phyloP scores from a whole-genome alignment of 2,329 filamentous ascomycete genomes.

The Pseudocercospora ulei region DNA sequence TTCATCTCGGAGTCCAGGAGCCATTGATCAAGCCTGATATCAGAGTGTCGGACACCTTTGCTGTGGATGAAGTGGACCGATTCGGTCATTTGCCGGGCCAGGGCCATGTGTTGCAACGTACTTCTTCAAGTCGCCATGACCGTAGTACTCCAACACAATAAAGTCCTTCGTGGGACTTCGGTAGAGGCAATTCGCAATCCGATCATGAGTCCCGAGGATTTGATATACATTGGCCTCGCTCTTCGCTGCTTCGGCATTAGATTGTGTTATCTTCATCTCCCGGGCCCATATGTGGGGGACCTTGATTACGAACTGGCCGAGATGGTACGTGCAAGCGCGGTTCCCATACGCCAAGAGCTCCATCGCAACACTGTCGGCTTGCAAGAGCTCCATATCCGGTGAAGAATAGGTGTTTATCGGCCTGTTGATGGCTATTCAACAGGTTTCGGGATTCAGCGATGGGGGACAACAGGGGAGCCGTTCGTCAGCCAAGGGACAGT shows the following conservation, averaged over 20 bases:
- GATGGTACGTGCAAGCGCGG: not conserved
- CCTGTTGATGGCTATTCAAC: no score
- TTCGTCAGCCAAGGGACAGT: no score
- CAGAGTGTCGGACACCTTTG: constrained; percentile 10
- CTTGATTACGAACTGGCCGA: constrained; percentile 5
- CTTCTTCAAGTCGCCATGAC: constrained; percentile 3
- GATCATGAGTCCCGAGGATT: constrained; percentile 7
- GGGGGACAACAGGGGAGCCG: no score
- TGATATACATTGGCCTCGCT: constrained; percentile 7
- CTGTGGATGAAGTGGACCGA: constrained; percentile 4
- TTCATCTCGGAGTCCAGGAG: constrained; percentile 10
- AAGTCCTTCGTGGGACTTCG: constrained; percentile 4
- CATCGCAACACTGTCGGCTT: no score
- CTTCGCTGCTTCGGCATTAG: constrained; percentile 5
- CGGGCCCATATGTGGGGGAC: not conserved
- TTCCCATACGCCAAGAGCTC: no score
- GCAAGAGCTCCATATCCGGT: no score
- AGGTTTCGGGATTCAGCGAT: no score
- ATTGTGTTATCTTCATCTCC: constrained; percentile 4
- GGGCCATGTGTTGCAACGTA: constrained; percentile 4
- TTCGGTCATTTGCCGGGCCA: constrained; percentile 9
- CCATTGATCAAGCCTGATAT: constrained; percentile 13
- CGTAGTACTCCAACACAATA: constrained; percentile 4
- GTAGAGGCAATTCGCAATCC: constrained; percentile 8
- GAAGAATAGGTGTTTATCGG: no score